Evolutionary conservation across 1,139 yeast species (phyloP).

Genomic region (Sugiyamaella neomexicana): DNA sequence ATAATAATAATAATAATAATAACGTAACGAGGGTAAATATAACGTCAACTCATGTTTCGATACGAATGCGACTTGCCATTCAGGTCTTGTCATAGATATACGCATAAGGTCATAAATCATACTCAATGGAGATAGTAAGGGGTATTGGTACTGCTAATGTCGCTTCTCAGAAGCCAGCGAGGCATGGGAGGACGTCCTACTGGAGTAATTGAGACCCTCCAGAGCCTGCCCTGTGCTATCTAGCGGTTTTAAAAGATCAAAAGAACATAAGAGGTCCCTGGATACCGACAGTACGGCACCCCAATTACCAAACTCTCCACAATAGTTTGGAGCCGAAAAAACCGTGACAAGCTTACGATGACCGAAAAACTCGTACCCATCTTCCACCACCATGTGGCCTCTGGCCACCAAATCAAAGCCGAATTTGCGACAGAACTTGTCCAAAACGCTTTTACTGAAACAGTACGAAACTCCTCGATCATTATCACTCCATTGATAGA

Average conservation of each 20-base stretch:
- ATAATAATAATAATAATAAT: not conserved
- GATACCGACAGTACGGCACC: slow-evolving; percentile 90
- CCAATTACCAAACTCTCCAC: slow-evolving; percentile 89
- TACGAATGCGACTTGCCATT: too few relatives aligned
- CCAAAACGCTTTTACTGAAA: slow-evolving; percentile 73
- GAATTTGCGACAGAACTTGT: slow-evolving; percentile 65
- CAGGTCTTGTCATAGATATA: too few relatives aligned
- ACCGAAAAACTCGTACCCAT: slow-evolving; percentile 85
- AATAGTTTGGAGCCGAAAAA: slow-evolving; percentile 85
- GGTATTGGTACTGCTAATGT: not conserved
- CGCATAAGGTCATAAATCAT: not conserved
- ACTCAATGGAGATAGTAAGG: not conserved
- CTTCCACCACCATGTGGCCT: slow-evolving; percentile 94
- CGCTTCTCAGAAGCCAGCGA: slow-evolving; percentile 6
- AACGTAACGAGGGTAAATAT: not conserved
- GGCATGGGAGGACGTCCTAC: not conserved
- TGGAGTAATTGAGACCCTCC: not conserved
- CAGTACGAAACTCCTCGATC: slow-evolving; percentile 87
- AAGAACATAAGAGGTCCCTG: slow-evolving; percentile 72
- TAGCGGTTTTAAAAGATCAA: slow-evolving; percentile 73
- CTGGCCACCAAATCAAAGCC: slow-evolving; percentile 78
- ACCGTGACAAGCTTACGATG: slow-evolving; percentile 76
- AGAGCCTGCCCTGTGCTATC: slow-evolving; percentile 16
- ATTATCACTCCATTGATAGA: slow-evolving; percentile 73
- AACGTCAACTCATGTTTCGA: not conserved